Conservation (phyloP, 2,329 filamentous ascomycete species). For the Macrophomina tecta region DNA sequence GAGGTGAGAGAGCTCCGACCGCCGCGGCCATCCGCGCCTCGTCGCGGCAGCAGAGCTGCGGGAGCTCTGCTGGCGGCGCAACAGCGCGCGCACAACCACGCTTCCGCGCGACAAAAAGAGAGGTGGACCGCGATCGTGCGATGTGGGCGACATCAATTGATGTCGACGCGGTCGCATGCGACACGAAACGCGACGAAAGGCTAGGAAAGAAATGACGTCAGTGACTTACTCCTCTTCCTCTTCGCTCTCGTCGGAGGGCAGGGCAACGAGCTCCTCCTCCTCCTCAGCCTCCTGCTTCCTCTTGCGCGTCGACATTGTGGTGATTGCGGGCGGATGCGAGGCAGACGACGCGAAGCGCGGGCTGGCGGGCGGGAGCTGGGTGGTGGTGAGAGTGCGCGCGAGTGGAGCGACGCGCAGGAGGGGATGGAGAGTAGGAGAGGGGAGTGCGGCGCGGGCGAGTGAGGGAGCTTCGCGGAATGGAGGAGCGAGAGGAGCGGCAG, state of each 20-base stretch:
- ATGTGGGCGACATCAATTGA: constrained; percentile 17
- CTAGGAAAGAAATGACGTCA: constrained; percentile 25
- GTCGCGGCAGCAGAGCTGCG: constrained; percentile 16
- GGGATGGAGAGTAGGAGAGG: constrained; percentile 2
- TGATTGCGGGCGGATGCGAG: neutral
- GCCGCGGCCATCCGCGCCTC: constrained; percentile 14
- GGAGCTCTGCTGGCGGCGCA: constrained; percentile 16
- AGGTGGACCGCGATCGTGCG: neutral
- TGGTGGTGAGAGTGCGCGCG: constrained; percentile 14
- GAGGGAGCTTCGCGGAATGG: neutral
- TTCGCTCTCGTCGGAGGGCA: constrained; percentile 26
- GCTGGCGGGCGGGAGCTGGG: neutral
- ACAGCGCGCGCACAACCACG: constrained; percentile 10
- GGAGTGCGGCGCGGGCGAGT: neutral
- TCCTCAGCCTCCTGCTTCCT: constrained; percentile 29
- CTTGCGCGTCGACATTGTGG: constrained; percentile 28
- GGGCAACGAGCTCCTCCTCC: constrained; percentile 28
- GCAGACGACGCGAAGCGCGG: neutral
- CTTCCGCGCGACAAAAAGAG: neutral
- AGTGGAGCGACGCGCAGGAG: neutral
- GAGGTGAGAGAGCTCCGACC: constrained; percentile 7
- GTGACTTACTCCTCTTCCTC: constrained; percentile 28
- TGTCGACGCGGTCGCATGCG: constrained; percentile 17
- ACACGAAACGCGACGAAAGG: neutral
- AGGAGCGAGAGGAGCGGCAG: neutral